Percentiles rank a stretch among this genome's conserved stretches.
phyloP scores from a whole-genome alignment of 2,329 filamentous ascomycete species.

The Pseudodiploospora longispora region DNA sequence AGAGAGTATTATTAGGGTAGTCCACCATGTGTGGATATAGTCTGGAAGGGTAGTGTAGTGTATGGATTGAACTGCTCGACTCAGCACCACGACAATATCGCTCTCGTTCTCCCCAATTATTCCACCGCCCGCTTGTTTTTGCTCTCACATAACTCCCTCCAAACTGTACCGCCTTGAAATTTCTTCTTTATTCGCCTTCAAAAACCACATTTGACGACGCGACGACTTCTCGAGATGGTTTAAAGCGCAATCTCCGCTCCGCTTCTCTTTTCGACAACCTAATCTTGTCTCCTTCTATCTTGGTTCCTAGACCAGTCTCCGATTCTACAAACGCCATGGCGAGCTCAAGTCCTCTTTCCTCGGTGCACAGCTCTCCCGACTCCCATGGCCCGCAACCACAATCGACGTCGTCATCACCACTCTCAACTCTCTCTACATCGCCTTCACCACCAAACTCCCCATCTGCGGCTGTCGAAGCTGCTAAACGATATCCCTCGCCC shows the following conservation, averaged over 20 bases:
- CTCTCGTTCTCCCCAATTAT: too few species aligned
- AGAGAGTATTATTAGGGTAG: too few species aligned
- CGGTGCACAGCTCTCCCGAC: slow-evolving; percentile 22
- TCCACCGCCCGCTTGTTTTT: too few species aligned
- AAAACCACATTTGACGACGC: too few species aligned
- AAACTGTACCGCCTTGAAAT: too few species aligned
- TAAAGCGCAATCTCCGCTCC: slow-evolving; percentile 3
- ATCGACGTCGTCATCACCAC: slow-evolving; percentile 42
- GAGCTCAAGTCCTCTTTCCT: slow-evolving; percentile 19
- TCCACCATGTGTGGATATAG: too few species aligned
- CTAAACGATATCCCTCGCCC: slow-evolving; percentile 45
- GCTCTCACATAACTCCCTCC: too few species aligned
- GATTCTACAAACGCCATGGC: slow-evolving; percentile 14
- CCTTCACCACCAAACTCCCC: slow-evolving; percentile 44
- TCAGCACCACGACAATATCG: too few species aligned
- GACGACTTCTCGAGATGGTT: slow-evolving; percentile 3
- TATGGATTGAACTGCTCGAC: too few species aligned
- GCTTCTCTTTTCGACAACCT: slow-evolving; percentile 1
- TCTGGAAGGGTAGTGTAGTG: too few species aligned
- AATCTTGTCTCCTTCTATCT: background rate
- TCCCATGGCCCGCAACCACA: slow-evolving; percentile 18
- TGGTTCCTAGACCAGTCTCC: background rate
- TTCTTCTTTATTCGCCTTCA: too few species aligned
- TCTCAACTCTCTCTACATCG: slow-evolving; percentile 45
- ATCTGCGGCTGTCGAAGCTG: slow-evolving; percentile 26